Evolutionary conservation across 2,329 filamentous ascomycete species (phyloP).

Genomic region (Trichoderma sp.): DNA sequence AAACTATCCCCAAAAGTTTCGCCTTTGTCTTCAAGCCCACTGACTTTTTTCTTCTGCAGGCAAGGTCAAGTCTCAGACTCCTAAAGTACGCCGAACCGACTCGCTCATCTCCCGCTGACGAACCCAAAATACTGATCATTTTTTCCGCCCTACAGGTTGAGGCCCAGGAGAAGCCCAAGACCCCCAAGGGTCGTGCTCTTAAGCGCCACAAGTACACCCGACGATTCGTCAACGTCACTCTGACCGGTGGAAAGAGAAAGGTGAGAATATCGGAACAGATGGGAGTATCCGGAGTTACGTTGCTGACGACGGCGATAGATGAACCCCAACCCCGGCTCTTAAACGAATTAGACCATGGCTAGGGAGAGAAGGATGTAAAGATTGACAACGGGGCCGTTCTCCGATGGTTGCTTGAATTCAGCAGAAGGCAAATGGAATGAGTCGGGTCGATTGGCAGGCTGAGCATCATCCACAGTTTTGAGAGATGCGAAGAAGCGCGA

Average conservation of each 20-base stretch:
- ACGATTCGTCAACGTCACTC: slow-evolving; percentile 96
- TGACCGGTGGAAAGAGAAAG: slow-evolving; percentile 98
- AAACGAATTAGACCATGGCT: slow-evolving; percentile 38
- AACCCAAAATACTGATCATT: slow-evolving; percentile 33
- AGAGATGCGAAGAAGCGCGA: slow-evolving; percentile 39
- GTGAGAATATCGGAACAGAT: slow-evolving; percentile 47
- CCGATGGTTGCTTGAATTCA: slow-evolving; percentile 33
- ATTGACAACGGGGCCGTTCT: slow-evolving; percentile 35
- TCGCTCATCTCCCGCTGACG: slow-evolving; percentile 23
- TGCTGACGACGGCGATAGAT: slow-evolving; percentile 51
- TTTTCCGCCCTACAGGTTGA: slow-evolving; percentile 60
- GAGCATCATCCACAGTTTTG: slow-evolving; percentile 33
- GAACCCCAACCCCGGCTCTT: slow-evolving; percentile 81
- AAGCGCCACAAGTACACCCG: slow-evolving; percentile 96
- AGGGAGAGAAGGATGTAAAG: slow-evolving; percentile 31
- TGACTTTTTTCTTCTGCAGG: slow-evolving; percentile 62
- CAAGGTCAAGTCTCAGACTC: slow-evolving; percentile 97
- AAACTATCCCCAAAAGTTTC: slow-evolving; percentile 18
- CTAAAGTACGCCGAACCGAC: slow-evolving; percentile 64
- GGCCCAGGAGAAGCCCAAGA: slow-evolving; percentile 93
- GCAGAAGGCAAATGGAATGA: slow-evolving; percentile 37
- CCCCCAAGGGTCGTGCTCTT: slow-evolving; percentile 93
- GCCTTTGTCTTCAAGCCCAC: not conserved
- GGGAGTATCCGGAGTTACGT: not conserved
- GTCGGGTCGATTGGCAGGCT: slow-evolving; percentile 38